Conservation (phyloP, 2,329 filamentous ascomycete species). For the Sporothrix sp. region DNA sequence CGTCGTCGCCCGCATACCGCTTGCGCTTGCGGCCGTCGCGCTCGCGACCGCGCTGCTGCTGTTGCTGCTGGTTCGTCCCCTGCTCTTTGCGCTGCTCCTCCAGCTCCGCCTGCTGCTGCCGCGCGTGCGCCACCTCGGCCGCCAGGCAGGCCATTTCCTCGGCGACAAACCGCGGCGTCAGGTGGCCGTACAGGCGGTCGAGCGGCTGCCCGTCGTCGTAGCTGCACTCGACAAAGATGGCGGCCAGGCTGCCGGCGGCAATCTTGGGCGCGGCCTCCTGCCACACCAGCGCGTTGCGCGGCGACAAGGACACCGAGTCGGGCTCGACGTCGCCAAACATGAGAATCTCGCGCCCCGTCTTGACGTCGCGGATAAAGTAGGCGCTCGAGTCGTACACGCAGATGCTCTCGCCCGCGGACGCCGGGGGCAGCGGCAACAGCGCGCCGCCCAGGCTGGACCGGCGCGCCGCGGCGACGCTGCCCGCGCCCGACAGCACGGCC, state of each 20-base stretch:
- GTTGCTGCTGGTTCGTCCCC: too few relatives aligned
- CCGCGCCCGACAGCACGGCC: slow-evolving; percentile 6
- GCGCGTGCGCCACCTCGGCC: slow-evolving; percentile 52
- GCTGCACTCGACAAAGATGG: slow-evolving; percentile 92
- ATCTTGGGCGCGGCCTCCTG: slow-evolving; percentile 81
- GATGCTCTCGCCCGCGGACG: slow-evolving; percentile 33
- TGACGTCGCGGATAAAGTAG: slow-evolving; percentile 77
- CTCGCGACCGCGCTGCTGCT: slow-evolving; percentile 13
- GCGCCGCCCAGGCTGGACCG: slow-evolving; percentile 5
- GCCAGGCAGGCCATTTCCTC: slow-evolving; percentile 68
- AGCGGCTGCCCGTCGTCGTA: slow-evolving; percentile 75
- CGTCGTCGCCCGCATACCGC: slow-evolving; percentile 35
- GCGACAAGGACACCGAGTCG: slow-evolving; percentile 71
- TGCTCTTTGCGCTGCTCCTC: background rate
- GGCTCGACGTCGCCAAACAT: slow-evolving; percentile 96
- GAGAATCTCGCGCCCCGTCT: slow-evolving; percentile 65
- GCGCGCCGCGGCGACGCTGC: slow-evolving; percentile 2
- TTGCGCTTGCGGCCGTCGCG: slow-evolving; percentile 53
- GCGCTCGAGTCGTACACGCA: slow-evolving; percentile 83
- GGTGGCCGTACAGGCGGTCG: slow-evolving; percentile 74
- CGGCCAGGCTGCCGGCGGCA: slow-evolving; percentile 57
- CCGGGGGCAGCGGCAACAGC: background rate
- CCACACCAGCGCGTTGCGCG: slow-evolving; percentile 79
- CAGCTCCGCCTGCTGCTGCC: slow-evolving; percentile 17
- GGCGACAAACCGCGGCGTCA: slow-evolving; percentile 74